Evolutionary conservation across 1,284 basidiomycete species (phyloP), one percentile per base, ranked within the genome.

Genomic region (Dichomitus squalens): DNA sequence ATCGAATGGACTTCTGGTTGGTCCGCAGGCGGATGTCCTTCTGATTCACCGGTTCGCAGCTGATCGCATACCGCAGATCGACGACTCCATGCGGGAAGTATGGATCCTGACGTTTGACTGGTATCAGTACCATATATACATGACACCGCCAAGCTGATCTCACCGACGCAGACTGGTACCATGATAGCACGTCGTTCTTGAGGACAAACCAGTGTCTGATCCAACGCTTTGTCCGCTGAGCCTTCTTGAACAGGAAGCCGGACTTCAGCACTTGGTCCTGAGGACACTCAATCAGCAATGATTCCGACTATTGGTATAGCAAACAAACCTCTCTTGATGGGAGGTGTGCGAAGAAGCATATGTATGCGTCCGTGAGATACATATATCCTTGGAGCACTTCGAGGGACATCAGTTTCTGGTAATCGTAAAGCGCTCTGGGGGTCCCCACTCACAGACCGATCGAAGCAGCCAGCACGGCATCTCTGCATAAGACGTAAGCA

Each of bases 301-400:
- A 20, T 31, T 18, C 16, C 23, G 2, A 33, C 5, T 14, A 20
- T 18, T 18, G 36, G 16, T 23, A 18, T 11, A 12, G 4, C 33
- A 27, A 20, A 53, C 40, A 48, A 33, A 66, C 93, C 81, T 96
- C 93, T 77, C 88, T 81, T 20, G 86, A 81, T 7, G 93, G 92
- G 82, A 99, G 88, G 71, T 96, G 95, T 0, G 96, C 96, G 72
- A 98, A 98, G 78, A 98, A 99, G 76, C 96, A 98, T 25, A 98
- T 74, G 68, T 96, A 92, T 4, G 88, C 86, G 63, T 90, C 91
- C 1, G 96, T 98, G 43, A 98, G 79, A 72, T 96, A 99, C 84
- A 98, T 92, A 72, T 96, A 97, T 16, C 96, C 96, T 75, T 98
- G 95, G 20, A 99, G 80, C 66, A 98, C 92, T 95, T 62, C 6